Conservation (phyloP, 164 flowering plant genomes). For the Chimonanthus salicifolius region DNA sequence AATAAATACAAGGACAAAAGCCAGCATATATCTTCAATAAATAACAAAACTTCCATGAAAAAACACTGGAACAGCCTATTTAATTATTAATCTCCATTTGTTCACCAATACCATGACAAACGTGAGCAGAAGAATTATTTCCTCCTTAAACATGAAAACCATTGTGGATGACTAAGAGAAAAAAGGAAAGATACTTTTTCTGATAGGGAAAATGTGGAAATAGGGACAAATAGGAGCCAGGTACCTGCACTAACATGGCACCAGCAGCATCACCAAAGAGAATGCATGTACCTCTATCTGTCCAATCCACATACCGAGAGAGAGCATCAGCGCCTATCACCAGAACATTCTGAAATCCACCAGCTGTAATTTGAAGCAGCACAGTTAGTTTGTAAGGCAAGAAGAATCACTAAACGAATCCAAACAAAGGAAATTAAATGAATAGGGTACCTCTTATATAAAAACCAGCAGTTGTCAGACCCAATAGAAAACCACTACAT, state of each 20-base stretch:
- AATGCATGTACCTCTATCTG: slow-evolving; percentile 87
- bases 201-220: not conserved
- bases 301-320: slow-evolving; percentile 90
- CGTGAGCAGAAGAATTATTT: not conserved
- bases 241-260: slow-evolving; percentile 85
- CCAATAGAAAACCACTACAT: slow-evolving; percentile 88
- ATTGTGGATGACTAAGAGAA: too few relatives aligned
- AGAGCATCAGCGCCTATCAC: slow-evolving; percentile 93
- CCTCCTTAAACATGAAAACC: not conserved
- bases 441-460: slow-evolving; percentile 74
- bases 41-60: too few relatives aligned
- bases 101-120: not conserved
- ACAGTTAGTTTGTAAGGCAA: not conserved
- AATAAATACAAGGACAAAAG: too few relatives aligned
- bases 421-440: not conserved
- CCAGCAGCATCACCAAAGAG: slow-evolving; percentile 99
- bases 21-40: too few relatives aligned
- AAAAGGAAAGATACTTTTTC: too few relatives aligned
- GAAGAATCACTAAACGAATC: not conserved
- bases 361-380: slow-evolving; percentile 43
- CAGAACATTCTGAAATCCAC: slow-evolving; percentile 80
- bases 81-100: too few relatives aligned
- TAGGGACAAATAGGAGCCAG: not conserved
- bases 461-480: slow-evolving; percentile 80
- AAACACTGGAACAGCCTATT: not conserved